Evolutionary conservation across 1,284 basidiomycete genomes (phyloP).

Genomic region (Ganoderma sp.): DNA sequence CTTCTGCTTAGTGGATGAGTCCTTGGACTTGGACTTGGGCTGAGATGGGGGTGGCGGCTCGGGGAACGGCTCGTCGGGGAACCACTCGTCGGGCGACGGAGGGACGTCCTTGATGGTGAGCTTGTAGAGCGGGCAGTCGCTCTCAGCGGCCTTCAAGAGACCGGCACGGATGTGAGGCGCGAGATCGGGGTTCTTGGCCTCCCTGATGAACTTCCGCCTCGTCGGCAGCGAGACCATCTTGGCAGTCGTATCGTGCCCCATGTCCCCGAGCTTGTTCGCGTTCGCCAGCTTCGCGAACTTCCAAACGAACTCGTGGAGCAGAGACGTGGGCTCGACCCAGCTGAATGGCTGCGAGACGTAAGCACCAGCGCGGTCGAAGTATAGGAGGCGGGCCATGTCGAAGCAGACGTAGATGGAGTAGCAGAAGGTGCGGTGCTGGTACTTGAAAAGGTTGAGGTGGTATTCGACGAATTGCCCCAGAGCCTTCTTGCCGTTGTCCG

Average conservation of each 20-base stretch:
- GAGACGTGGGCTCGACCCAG: not conserved
- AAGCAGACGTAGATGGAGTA: conserved; percentile 10
- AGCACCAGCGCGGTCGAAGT: conserved; percentile 19
- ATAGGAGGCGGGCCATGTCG: conserved; percentile 15
- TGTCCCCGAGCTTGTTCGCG: not conserved
- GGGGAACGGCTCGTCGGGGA: not conserved
- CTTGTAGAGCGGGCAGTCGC: conserved; percentile 2
- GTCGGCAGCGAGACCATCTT: not conserved
- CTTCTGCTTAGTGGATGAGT: not conserved
- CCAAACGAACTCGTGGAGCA: conserved; percentile 24
- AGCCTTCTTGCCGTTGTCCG: not conserved
- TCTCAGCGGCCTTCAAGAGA: conserved; percentile 2
- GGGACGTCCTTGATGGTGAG: not conserved
- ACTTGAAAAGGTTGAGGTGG: conserved; percentile 5
- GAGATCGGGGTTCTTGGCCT: not conserved
- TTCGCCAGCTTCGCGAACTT: conserved; percentile 19
- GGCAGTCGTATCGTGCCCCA: conserved; percentile 29
- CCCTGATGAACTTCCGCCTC: not conserved
- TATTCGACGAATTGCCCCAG: conserved; percentile 8
- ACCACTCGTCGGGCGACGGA: not conserved
- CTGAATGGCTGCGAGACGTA: conserved; percentile 22
- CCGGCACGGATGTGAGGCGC: not conserved
- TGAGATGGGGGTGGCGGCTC: not conserved
- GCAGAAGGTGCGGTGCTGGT: conserved; percentile 14
- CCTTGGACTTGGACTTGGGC: too few relatives aligned